Conservation (phyloP, 2,329 filamentous ascomycete species). For the Arthrobotrys entomopaga region DNA sequence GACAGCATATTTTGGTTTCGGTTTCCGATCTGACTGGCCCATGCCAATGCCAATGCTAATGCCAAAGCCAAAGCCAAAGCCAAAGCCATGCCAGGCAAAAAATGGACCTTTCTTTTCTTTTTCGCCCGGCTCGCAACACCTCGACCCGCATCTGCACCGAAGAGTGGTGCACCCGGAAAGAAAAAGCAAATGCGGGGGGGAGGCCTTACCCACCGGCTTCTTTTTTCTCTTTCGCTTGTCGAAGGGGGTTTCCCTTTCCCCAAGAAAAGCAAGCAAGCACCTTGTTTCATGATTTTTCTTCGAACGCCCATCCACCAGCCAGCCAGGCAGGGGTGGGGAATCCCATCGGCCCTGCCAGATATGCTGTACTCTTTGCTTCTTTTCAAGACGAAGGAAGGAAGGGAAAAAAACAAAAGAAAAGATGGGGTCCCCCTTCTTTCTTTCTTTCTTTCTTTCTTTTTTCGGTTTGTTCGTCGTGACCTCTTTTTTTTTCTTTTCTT, state of each 20-base stretch:
- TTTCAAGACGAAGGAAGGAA: no score
- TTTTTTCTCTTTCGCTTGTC: slow-evolving; percentile 54
- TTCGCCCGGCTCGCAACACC: slow-evolving; percentile 35
- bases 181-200: slow-evolving; percentile 23
- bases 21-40: slow-evolving; percentile 17
- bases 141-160: slow-evolving; percentile 48
- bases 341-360: slow-evolving; percentile 1
- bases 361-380: not conserved
- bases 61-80: no score
- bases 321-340: not conserved
- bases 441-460: slow-evolving; percentile 7
- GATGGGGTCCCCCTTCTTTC: not conserved
- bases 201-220: not conserved
- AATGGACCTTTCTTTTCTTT: slow-evolving; percentile 9
- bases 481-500: slow-evolving; percentile 8
- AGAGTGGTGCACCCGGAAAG: slow-evolving; percentile 9
- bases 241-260: slow-evolving; percentile 11
- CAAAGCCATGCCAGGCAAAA: slow-evolving; percentile 2
- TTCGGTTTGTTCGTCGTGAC: not conserved
- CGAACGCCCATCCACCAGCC: no score
- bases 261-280: slow-evolving; percentile 48
- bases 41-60: slow-evolving; percentile 1
- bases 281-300: slow-evolving; percentile 50
- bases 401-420: no score
- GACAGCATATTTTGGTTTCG: slow-evolving; percentile 4